A percentile compares a stretch with the other conserved stretches of the same genome.
phyloP scores from a whole-genome alignment of 495 filamentous ascomycete genomes.

The Pyrenopolyporus hunteri region DNA sequence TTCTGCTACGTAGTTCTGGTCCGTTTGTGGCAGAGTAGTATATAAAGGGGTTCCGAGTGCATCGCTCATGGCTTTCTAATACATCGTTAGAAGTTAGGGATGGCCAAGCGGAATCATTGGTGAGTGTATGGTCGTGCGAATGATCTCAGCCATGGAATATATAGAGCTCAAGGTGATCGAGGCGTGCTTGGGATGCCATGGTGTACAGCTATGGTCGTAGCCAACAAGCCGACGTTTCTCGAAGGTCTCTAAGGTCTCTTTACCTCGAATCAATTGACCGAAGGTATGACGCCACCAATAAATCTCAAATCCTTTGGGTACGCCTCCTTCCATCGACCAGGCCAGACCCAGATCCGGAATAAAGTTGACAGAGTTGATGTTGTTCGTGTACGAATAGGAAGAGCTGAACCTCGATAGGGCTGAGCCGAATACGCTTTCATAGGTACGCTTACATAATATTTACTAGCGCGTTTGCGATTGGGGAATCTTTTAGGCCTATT shows the following conservation, averaged over 20 bases:
- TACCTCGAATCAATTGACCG: too few species aligned
- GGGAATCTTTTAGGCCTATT: too few species aligned
- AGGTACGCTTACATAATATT: constrained; percentile 12
- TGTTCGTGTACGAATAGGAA: neutral
- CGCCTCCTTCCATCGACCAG: neutral
- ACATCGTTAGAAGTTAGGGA: neutral
- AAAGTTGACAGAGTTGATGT: neutral
- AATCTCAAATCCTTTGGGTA: neutral
- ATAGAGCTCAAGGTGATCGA: too few species aligned
- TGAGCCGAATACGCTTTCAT: constrained; percentile 6
- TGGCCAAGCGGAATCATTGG: too few species aligned
- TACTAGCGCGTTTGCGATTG: too few species aligned
- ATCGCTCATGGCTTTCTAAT: constrained; percentile 3
- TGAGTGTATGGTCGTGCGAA: too few species aligned
- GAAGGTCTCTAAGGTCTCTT: too few species aligned
- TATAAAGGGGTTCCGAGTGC: constrained; percentile 1
- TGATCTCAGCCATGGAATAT: too few species aligned
- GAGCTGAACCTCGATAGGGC: neutral
- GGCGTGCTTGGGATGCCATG: neutral
- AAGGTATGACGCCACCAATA: neutral
- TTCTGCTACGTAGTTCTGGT: too few species aligned
- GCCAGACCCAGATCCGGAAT: too few species aligned
- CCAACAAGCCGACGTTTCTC: neutral
- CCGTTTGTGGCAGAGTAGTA: neutral
- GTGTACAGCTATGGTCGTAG: neutral